phyloP scores from a whole-genome alignment of 306 rosid genomes.

The Quercus parvula region DNA sequence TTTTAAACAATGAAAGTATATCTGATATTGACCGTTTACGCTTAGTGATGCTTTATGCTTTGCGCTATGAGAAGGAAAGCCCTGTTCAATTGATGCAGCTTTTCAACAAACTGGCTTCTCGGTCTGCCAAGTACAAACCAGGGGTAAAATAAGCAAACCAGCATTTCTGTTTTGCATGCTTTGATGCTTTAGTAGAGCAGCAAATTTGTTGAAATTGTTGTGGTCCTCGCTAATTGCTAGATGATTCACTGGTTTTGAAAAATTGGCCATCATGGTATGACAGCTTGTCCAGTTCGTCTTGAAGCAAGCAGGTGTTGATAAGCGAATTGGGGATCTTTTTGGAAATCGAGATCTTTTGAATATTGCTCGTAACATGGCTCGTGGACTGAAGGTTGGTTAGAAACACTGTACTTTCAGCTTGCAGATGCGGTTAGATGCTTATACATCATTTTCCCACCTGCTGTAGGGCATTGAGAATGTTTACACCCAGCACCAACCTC shows the following conservation, averaged over 20 bases:
- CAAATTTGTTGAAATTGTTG: slow-evolving; percentile 5
- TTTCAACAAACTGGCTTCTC: slow-evolving; percentile 72
- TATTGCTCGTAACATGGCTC: slow-evolving; percentile 98
- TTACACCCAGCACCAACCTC: slow-evolving; percentile 93
- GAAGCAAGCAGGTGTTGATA: slow-evolving; percentile 97
- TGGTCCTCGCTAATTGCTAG: slow-evolving; percentile 12
- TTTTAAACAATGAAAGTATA: slow-evolving; percentile 67
- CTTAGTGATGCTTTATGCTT: slow-evolving; percentile 84
- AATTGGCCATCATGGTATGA: slow-evolving; percentile 29
- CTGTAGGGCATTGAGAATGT: slow-evolving; percentile 88
- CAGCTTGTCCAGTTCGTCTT: slow-evolving; percentile 97
- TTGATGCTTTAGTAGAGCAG: background rate
- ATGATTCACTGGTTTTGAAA: slow-evolving; percentile 32
- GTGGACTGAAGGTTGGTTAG: slow-evolving; percentile 80
- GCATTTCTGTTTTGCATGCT: slow-evolving; percentile 2
- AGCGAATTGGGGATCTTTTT: slow-evolving; percentile 81
- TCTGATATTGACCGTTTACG: slow-evolving; percentile 76
- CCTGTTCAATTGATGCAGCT: slow-evolving; percentile 92
- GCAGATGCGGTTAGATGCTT: slow-evolving; percentile 13
- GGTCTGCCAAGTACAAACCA: slow-evolving; percentile 67
- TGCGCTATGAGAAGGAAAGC: slow-evolving; percentile 92
- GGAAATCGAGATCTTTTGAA: slow-evolving; percentile 90
- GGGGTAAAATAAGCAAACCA: slow-evolving; percentile 50
- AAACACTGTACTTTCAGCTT: slow-evolving; percentile 22
- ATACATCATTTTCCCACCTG: slow-evolving; percentile 23